These are phyloP conservation scores for Colletotrichum magnum DNA, from an alignment of 2,329 filamentous ascomycete genomes.

Conservation along the genomic window DNA sequence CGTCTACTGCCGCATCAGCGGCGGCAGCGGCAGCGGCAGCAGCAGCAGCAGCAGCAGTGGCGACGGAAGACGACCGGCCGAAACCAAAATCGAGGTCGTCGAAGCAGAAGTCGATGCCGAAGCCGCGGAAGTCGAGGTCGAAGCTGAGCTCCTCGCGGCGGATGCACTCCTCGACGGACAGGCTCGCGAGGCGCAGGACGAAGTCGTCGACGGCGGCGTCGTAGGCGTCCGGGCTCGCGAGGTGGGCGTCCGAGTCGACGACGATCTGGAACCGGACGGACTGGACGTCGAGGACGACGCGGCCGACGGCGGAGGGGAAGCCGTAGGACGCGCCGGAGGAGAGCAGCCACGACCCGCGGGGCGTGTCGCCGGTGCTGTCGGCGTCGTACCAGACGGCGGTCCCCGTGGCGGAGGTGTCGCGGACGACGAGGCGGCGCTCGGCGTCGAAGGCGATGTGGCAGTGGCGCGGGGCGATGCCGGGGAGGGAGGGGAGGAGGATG, in stretches of 20 bases:
- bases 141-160: slow-evolving; percentile 9
- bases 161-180: slow-evolving; percentile 4
- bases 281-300: slow-evolving; percentile 56
- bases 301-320: slow-evolving; percentile 51
- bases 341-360: slow-evolving; percentile 54
- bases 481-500: slow-evolving; percentile 52
- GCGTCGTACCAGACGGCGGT: slow-evolving; percentile 60
- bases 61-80: not conserved
- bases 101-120: slow-evolving; percentile 35
- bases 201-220: slow-evolving; percentile 52
- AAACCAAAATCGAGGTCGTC: slow-evolving; percentile 22
- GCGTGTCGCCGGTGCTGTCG: slow-evolving; percentile 54
- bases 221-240: slow-evolving; percentile 50
- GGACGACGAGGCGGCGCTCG: slow-evolving; percentile 54
- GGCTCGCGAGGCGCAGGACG: slow-evolving; percentile 24
- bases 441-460: slow-evolving; percentile 57
- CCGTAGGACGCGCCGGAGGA: slow-evolving; percentile 49
- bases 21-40: not conserved
- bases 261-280: slow-evolving; percentile 56
- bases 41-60: not conserved
- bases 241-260: slow-evolving; percentile 53
- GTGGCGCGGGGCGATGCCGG: slow-evolving; percentile 53
- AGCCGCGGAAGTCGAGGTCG: slow-evolving; percentile 24
- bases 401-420: slow-evolving; percentile 54
- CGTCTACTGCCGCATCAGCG: not conserved